Percentiles rank a stretch among this genome's conserved stretches.
These are phyloP conservation scores for Hamigera avellanea DNA, from an alignment of 495 filamentous ascomycete genomes.

Conservation along the genomic window DNA sequence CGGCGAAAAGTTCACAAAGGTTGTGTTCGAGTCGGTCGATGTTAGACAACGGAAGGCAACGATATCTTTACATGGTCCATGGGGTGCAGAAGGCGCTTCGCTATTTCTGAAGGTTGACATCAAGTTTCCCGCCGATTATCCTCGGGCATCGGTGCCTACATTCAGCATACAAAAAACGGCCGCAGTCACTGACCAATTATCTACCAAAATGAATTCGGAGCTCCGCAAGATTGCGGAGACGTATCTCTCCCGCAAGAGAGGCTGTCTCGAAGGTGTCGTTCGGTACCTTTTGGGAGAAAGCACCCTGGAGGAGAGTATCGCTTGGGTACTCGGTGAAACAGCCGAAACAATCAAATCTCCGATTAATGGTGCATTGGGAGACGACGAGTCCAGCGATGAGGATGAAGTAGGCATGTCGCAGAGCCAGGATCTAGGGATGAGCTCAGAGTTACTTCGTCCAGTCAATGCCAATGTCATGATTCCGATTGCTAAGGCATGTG, in stretches of 20 bases:
- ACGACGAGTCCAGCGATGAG: constrained; percentile 72
- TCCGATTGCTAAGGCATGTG: constrained; percentile 62
- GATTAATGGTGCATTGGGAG: constrained; percentile 48
- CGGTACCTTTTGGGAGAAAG: constrained; percentile 79
- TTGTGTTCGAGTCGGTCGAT: constrained; percentile 77
- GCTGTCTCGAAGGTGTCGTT: constrained; percentile 72
- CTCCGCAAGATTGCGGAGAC: constrained; percentile 57
- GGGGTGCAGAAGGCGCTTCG: constrained; percentile 58
- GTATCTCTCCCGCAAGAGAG: constrained; percentile 56
- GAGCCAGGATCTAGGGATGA: constrained; percentile 42
- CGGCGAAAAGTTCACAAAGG: constrained; percentile 69
- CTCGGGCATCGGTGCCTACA: constrained; percentile 47
- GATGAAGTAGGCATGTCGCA: constrained; percentile 55
- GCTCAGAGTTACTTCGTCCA: constrained; percentile 39
- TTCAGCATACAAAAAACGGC: constrained; percentile 70
- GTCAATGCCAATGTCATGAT: constrained; percentile 64
- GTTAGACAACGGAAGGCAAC: constrained; percentile 58
- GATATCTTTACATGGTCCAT: constrained; percentile 78
- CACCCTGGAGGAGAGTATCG: constrained; percentile 60
- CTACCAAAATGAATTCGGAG: constrained; percentile 52
- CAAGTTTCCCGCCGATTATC: constrained; percentile 70
- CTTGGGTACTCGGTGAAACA: constrained; percentile 45
- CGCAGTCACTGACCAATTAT: constrained; percentile 58
- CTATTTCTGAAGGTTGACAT: constrained; percentile 72
- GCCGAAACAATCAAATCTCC: constrained; percentile 33